Percentiles rank a stretch among this genome's conserved stretches.
Conservation (phyloP, 2,329 filamentous ascomycete genomes). For the Fusarium lyarnte region DNA sequence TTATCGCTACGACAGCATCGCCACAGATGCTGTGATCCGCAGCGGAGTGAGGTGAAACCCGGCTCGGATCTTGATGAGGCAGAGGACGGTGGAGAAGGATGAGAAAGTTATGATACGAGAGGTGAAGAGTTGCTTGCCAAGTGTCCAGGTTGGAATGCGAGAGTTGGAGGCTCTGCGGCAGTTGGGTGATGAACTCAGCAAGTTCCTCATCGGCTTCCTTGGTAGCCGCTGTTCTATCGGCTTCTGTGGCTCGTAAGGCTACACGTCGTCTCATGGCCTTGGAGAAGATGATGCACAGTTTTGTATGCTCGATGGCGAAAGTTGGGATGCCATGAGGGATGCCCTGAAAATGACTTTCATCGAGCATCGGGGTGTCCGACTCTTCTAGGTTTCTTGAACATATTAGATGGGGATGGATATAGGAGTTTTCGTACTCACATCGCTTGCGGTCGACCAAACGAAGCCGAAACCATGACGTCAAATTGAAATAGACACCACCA, state of each 20-base stretch:
- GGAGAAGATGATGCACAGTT: conserved; percentile 61
- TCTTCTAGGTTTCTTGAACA: conserved; percentile 57
- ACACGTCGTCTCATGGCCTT: conserved; percentile 46
- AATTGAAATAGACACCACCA: conserved; percentile 55
- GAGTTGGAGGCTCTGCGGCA: conserved; percentile 43
- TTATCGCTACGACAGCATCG: conserved; percentile 42
- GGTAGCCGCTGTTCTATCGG: conserved; percentile 42
- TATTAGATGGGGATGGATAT: not conserved
- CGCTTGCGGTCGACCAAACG: conserved; percentile 61
- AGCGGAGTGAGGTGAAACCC: conserved; percentile 16
- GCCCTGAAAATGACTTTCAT: conserved; percentile 56
- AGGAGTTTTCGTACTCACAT: conserved; percentile 47
- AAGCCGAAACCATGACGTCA: conserved; percentile 49
- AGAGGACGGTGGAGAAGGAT: conserved; percentile 48
- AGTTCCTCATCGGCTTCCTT: conserved; percentile 46
- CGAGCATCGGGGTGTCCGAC: conserved; percentile 58
- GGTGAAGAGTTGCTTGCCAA: conserved; percentile 48
- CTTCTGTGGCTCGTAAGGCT: conserved; percentile 34
- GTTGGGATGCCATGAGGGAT: conserved; percentile 50
- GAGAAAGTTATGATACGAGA: conserved; percentile 49
- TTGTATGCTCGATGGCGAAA: conserved; percentile 59
- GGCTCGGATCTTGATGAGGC: conserved; percentile 27
- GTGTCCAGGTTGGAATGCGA: conserved; percentile 32
- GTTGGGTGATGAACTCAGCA: conserved; percentile 43
- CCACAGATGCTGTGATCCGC: conserved; percentile 46